These are phyloP conservation scores for Colletotrichum navitas DNA, from an alignment of 2,329 filamentous ascomycete species.

Conservation along the genomic window DNA sequence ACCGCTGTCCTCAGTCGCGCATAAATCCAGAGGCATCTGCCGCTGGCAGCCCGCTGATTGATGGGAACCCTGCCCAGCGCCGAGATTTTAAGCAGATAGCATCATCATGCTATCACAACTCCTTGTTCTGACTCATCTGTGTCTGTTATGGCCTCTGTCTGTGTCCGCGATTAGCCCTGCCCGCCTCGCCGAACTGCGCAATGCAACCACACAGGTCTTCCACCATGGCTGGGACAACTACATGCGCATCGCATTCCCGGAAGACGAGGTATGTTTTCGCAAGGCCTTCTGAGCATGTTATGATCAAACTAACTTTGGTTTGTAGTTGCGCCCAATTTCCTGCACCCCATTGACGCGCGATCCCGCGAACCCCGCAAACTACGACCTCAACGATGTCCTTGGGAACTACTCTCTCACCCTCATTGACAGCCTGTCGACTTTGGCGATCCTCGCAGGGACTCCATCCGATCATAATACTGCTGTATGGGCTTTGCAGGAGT, in stretches of 20 bases:
- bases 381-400: conserved; percentile 93
- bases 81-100: conserved; percentile 28
- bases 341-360: conserved; percentile 90
- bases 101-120: conserved; percentile 45
- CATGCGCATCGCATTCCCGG: conserved; percentile 92
- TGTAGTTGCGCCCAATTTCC: conserved; percentile 83
- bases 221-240: conserved; percentile 98
- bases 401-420: conserved; percentile 97
- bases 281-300: neutral
- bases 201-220: conserved; percentile 82
- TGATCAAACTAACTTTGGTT: conserved; percentile 35
- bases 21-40: conserved; percentile 42
- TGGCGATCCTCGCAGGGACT: conserved; percentile 89
- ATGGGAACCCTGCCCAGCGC: conserved; percentile 43
- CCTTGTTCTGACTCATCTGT: conserved; percentile 43
- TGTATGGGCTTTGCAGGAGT: conserved; percentile 75
- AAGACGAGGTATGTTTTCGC: conserved; percentile 77
- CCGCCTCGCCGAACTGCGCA: conserved; percentile 67
- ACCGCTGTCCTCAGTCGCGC: conserved; percentile 24
- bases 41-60: conserved; percentile 34
- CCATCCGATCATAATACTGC: conserved; percentile 68
- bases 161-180: conserved; percentile 66
- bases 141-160: conserved; percentile 55
- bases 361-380: conserved; percentile 79
- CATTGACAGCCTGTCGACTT: conserved; percentile 93